Evolutionary conservation across 2,329 filamentous ascomycete species (phyloP).

Genomic region (Colletotrichum higginsianum): DNA sequence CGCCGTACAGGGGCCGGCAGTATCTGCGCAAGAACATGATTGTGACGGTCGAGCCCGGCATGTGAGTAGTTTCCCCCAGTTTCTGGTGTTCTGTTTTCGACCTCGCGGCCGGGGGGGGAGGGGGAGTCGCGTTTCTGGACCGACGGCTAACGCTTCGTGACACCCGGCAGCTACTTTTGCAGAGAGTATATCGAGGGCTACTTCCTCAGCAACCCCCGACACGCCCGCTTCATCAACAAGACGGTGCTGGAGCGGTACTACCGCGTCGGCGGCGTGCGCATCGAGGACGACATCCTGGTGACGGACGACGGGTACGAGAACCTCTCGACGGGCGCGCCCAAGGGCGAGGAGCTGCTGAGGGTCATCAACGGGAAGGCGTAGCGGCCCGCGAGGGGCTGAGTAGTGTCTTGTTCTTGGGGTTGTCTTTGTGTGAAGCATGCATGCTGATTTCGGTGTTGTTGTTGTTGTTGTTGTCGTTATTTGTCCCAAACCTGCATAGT

Average conservation of each 20-base stretch:
- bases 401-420: neutral
- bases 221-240: conserved; percentile 76
- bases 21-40: conserved; percentile 75
- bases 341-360: conserved; percentile 78
- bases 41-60: conserved; percentile 84
- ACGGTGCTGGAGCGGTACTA: conserved; percentile 79
- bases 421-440: neutral
- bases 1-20: conserved; percentile 53
- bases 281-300: conserved; percentile 92
- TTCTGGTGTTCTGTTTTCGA: neutral
- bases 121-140: neutral
- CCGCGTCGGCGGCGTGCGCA: conserved; percentile 87
- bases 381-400: neutral
- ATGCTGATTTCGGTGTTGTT: neutral
- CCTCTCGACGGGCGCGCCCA: conserved; percentile 80
- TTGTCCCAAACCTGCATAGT: no score
- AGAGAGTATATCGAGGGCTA: conserved; percentile 80
- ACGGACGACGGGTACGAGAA: conserved; percentile 86
- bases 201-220: conserved; percentile 71
- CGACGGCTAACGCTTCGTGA: conserved; percentile 23
- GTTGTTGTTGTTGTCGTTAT: no score
- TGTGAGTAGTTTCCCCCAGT: conserved; percentile 59
- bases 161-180: conserved; percentile 76
- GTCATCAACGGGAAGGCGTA: conserved; percentile 64
- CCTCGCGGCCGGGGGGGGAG: neutral